phyloP scores from a whole-genome alignment of 208 protist species.

The Acanthamoeba comandoni region DNA sequence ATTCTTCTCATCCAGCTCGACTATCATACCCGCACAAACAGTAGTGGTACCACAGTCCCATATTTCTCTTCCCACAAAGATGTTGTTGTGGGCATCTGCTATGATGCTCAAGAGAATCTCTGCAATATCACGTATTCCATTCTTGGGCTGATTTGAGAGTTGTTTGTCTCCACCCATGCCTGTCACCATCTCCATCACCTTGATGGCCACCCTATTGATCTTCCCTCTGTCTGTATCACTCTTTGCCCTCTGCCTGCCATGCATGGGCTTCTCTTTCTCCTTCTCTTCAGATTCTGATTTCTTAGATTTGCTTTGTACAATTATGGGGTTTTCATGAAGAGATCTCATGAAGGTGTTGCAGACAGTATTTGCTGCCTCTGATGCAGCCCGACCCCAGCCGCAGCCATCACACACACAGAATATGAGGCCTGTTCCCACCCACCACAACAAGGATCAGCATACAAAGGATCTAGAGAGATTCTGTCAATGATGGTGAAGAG shows the following conservation, averaged over 20 bases:
- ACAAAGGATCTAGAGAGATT: no score
- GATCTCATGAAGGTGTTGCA: conserved; percentile 46
- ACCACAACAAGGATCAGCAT: no score
- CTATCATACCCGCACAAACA: conserved; percentile 38
- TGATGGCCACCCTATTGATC: background rate
- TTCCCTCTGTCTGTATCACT: background rate
- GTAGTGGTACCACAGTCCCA: conserved; percentile 73
- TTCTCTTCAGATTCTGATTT: conserved; percentile 1
- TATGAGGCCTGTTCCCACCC: background rate
- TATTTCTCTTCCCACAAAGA: conserved; percentile 37
- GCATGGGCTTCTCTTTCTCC: background rate
- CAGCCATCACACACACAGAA: conserved; percentile 74
- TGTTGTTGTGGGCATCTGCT: conserved; percentile 54
- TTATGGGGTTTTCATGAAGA: conserved; percentile 10
- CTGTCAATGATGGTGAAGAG: no score
- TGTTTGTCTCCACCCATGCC: background rate
- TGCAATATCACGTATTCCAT: conserved; percentile 19
- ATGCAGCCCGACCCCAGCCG: conserved; percentile 41
- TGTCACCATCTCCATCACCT: conserved; percentile 57
- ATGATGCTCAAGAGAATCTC: conserved; percentile 15
- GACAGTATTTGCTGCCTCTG: background rate
- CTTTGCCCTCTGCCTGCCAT: conserved; percentile 2
- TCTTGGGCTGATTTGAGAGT: background rate
- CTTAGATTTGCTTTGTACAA: background rate
- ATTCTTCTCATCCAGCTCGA: conserved; percentile 14